Conservation (phyloP, 1,284 basidiomycete species). For the Vanrija humicola region DNA sequence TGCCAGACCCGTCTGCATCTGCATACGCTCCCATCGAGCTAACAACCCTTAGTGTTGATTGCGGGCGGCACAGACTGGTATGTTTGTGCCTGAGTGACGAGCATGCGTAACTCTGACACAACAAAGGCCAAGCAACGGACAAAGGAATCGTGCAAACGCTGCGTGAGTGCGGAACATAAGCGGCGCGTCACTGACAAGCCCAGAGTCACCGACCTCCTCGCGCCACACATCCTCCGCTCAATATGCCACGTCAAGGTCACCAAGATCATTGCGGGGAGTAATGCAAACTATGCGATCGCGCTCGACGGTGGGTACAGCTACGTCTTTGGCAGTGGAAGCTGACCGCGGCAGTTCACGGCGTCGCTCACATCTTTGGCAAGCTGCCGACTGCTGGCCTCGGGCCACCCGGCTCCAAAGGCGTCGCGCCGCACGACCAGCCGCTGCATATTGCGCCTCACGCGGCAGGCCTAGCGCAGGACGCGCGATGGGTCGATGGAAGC, state of each 20-base stretch:
- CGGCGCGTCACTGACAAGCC: not conserved
- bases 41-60: constrained; percentile 18
- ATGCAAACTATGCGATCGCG: constrained; percentile 59
- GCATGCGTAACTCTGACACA: not conserved
- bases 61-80: constrained; percentile 27
- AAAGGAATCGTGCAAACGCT: not conserved
- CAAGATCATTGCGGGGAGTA: constrained; percentile 70
- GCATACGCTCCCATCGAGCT: not conserved
- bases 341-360: constrained; percentile 55
- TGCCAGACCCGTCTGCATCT: not conserved
- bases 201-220: constrained; percentile 61
- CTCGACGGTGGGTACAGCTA: constrained; percentile 55
- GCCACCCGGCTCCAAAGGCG: constrained; percentile 54
- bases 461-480: constrained; percentile 59
- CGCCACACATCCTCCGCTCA: constrained; percentile 82
- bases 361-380: constrained; percentile 81
- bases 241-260: constrained; percentile 70
- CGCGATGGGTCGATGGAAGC: constrained; percentile 73
- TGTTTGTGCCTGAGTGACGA: constrained; percentile 11
- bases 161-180: not conserved
- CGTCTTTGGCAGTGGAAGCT: constrained; percentile 10
- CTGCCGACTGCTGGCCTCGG: constrained; percentile 57
- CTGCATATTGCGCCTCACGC: constrained; percentile 59
- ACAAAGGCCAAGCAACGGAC: constrained; percentile 3
- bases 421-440: constrained; percentile 67